Base-by-base conservation (phyloP, 2,329 filamentous ascomycete species). In the Epichloe gansuensis region DNA sequence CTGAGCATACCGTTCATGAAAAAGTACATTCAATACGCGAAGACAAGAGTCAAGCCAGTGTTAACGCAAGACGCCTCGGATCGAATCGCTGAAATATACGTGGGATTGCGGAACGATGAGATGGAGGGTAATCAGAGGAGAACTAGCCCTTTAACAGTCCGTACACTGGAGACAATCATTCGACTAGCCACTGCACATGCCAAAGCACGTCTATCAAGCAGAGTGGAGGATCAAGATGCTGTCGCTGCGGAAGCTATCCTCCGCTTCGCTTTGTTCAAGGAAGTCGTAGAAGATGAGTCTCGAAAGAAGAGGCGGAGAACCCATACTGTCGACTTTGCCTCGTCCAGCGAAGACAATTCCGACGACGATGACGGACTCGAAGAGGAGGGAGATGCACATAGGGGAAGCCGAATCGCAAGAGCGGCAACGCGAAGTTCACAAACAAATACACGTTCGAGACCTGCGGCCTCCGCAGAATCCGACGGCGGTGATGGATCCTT, bases 11-110 rank as follows among this genome's bases (percentile, higher is more conserved):
- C 91, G 0, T 98, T 98, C 71, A 90, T 98, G 75, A 98, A 98
- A 74, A 98, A 98, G 72, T 98, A 96, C 69, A 94, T 98, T 46
- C 93, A 98, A 66, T 98, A 98, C 68, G 90, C 93, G 58, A 98
- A 98, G 74, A 86, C 81, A 38, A 78, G 93, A 64, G 80, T 95
- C 63, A 94, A 90, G 77, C 93, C 93, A 0, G 75, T 95, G 42
- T 74, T 98, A 56, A 95, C 91, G 0, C 89, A 93, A 64, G 89
- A 89, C 45, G 91, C 93, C 5, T 88, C 90, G 11, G 89, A 96
- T 60, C 88, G 94, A 57, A 95, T 98, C 63, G 84, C 91, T 39
- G 81, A 88, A 35, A 87, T 91, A 15, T 98, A 97, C 66, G 93
- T 94, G 38, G 87, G 88, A 9, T 77, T 98, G 21, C 83, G 93